phyloP scores from a whole-genome alignment of 192 early-diverging fungal genomes.

The Helicostylum pulchrum region DNA sequence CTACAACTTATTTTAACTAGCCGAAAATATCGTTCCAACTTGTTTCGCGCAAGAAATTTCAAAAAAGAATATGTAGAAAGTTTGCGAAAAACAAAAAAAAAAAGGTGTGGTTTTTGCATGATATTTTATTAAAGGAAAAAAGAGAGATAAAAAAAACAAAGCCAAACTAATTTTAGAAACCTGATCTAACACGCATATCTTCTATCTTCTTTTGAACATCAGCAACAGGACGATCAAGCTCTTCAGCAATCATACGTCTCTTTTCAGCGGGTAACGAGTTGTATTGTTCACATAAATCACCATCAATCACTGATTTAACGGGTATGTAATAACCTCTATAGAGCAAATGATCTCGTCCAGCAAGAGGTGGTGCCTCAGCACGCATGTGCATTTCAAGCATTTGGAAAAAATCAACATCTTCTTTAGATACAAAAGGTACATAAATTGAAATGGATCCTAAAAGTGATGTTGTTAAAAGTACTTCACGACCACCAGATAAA shows the following conservation, averaged over 20 bases:
- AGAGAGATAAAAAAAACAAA: too few species aligned
- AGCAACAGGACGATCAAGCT: conserved; percentile 75
- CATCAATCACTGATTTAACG: conserved; percentile 74
- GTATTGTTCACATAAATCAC: conserved; percentile 91
- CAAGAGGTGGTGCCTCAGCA: conserved; percentile 62
- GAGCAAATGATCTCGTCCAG: conserved; percentile 85
- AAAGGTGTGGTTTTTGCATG: too few species aligned
- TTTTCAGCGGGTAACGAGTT: conserved; percentile 70
- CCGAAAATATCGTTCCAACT: too few species aligned
- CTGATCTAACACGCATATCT: conserved; percentile 69
- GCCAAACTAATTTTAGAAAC: conserved; percentile 28
- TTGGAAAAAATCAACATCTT: conserved; percentile 93
- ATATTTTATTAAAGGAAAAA: too few species aligned
- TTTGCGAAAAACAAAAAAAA: too few species aligned
- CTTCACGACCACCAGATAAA: conserved; percentile 81
- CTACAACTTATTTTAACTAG: too few species aligned
- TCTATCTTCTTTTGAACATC: conserved; percentile 95
- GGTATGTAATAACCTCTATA: conserved; percentile 83
- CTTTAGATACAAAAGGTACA: conserved; percentile 83
- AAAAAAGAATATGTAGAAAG: too few species aligned
- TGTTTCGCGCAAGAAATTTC: too few species aligned
- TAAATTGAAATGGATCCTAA: conserved; percentile 81
- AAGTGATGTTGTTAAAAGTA: conserved; percentile 85
- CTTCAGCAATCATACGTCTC: conserved; percentile 77
- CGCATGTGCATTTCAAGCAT: conserved; percentile 89